Evolutionary conservation across 495 filamentous ascomycete genomes (phyloP), one percentile per base, ranked within the genome.

Genomic region (Penicillium taxi): DNA sequence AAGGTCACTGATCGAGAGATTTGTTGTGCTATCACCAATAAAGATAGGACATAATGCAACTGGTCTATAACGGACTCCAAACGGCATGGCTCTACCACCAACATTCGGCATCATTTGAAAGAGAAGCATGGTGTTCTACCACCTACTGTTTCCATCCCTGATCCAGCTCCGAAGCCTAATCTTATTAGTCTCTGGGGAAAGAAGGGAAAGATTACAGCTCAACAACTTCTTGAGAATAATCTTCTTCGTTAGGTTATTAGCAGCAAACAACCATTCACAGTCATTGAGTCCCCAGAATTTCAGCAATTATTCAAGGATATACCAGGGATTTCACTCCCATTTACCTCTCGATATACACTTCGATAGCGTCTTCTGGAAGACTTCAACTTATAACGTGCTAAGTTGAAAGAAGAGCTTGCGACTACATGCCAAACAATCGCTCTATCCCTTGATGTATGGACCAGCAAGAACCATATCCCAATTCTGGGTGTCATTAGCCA

Each of bases 401-500:
- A 38, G 13, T 8, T 43, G 25, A 43, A 43, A 43, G 35, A 39
- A 20, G 45, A 43, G 20, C 39, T 48, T 26, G 21, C 39, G 12
- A 39, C 7, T 18, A 48, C 16, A 11, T 28, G 45, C 39, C 29
- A 27, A 12, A 48, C 39, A 35, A 28, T 48, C 2, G 33, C 44
- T 15, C 31, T 47, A 28, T 47, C 32, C 18, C 38, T 47, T 28
- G 39, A 47, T 32, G 44, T 38, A 9, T 44, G 45, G 40, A 48
- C 36, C n/a, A 22, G 25, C 19, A 28, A 43, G 30, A 44, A 44
- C 28, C 35, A 43, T 9, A 29, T 44, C 26, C n/a, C 41, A 15
- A 40, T 48, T 6, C 29, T 48, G 17, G 39, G 39, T 32, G 40
- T 48, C 16, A 31, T 48, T 33, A 36, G 39, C 30, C 22, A 40